phyloP scores from a whole-genome alignment of 805 yeast genomes.

The Spathaspora passalidarum region DNA sequence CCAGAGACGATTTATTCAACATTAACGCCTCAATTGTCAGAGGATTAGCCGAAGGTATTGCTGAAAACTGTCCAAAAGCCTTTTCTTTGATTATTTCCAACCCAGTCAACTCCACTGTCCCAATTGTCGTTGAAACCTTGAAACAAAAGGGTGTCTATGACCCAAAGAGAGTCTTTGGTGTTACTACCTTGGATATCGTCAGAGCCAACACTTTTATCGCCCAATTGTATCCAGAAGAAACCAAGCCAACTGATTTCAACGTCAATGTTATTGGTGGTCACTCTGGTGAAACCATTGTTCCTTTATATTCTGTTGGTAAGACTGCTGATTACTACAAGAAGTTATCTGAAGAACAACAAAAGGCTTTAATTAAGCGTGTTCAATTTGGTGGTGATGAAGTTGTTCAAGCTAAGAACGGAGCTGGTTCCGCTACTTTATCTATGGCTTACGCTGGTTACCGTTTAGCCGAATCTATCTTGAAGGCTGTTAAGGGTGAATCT shows the following conservation, averaged over 20 bases:
- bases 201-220: conserved; percentile 82
- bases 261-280: conserved; percentile 91
- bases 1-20: conserved; percentile 83
- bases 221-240: conserved; percentile 43
- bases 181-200: conserved; percentile 83
- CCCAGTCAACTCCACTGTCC: conserved; percentile 93
- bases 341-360: conserved; percentile 59
- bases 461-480: conserved; percentile 65
- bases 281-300: conserved; percentile 93
- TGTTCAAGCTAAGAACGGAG: conserved; percentile 80
- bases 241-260: conserved; percentile 51
- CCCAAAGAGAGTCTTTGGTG: conserved; percentile 77
- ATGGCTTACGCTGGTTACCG: conserved; percentile 86
- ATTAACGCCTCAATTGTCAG: conserved; percentile 80
- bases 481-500: conserved; percentile 42
- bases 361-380: conserved; percentile 77
- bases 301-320: conserved; percentile 57
- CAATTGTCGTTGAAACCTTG: conserved; percentile 80
- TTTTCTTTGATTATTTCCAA: conserved; percentile 81
- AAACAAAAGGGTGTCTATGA: conserved; percentile 64
- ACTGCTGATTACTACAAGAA: conserved; percentile 32
- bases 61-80: conserved; percentile 69
- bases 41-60: conserved; percentile 72
- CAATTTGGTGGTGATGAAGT: conserved; percentile 93
- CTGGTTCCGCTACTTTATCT: conserved; percentile 81